These are phyloP conservation scores for Heterobasidion annosum DNA, from an alignment of 1,284 basidiomycete genomes.

Conservation along the genomic window DNA sequence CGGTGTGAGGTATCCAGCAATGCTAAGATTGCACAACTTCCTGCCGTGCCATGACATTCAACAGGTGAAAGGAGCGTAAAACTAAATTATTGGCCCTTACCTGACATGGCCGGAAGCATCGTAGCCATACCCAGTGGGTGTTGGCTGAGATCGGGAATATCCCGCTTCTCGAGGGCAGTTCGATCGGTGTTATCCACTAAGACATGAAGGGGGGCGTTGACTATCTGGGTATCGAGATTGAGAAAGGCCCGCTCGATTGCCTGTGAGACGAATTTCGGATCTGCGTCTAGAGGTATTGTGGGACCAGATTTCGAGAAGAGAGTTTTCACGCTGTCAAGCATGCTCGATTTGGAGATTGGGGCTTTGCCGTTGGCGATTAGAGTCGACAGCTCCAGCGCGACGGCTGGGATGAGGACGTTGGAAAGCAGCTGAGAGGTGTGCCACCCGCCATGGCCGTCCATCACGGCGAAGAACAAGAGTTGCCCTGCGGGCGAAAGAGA, in stretches of 20 bases:
- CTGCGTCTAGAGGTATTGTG: conserved; percentile 32
- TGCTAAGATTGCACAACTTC: conserved; percentile 84
- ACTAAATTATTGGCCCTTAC: conserved; percentile 21
- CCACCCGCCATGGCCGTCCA: conserved; percentile 88
- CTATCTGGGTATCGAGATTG: conserved; percentile 71
- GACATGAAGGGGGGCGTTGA: conserved; percentile 69
- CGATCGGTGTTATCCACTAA: conserved; percentile 51
- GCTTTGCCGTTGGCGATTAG: conserved; percentile 31
- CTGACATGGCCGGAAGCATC: conserved; percentile 74
- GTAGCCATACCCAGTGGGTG: conserved; percentile 61
- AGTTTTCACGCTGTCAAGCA: conserved; percentile 32
- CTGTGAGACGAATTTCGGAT: conserved; percentile 54
- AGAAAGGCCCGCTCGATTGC: conserved; percentile 77
- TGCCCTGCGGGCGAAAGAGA: conserved; percentile 56
- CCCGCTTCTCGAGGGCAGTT: conserved; percentile 37
- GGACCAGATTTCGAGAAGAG: conserved; percentile 19
- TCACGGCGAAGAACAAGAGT: conserved; percentile 77
- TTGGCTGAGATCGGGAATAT: conserved; percentile 58
- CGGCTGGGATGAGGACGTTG: conserved; percentile 79
- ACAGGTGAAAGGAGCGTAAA: conserved; percentile 4
- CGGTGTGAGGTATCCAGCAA: conserved; percentile 76
- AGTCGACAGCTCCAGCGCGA: conserved; percentile 68
- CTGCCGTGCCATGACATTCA: conserved; percentile 24
- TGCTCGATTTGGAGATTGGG: conserved; percentile 18
- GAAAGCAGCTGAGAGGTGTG: conserved; percentile 84